Conservation (phyloP, 352 stramenopile species). For the Globisporangium irregulare region DNA sequence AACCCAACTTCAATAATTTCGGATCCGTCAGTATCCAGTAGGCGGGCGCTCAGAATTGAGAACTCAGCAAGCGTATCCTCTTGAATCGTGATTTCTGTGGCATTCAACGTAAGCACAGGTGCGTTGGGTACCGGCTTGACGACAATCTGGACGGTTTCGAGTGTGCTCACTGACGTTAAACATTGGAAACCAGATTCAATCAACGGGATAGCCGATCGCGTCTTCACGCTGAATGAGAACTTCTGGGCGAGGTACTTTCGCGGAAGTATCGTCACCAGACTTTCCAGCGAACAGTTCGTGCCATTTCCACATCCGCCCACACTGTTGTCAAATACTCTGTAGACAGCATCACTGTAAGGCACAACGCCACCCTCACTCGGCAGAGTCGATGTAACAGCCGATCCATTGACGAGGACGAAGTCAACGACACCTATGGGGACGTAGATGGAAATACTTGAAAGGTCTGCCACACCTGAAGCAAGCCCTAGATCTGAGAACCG, state of each 20-base stretch:
- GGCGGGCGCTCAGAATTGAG: constrained; percentile 33
- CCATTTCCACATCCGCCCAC: constrained; percentile 13
- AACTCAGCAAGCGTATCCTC: constrained; percentile 38
- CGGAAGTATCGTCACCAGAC: constrained; percentile 28
- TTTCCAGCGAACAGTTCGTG: constrained; percentile 18
- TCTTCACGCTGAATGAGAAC: constrained; percentile 34
- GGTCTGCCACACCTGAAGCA: constrained; percentile 25
- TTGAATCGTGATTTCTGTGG: constrained; percentile 20
- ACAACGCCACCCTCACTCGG: background rate
- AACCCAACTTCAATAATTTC: constrained; percentile 44
- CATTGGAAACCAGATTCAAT: constrained; percentile 21
- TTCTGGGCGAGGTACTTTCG: constrained; percentile 36
- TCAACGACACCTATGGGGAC: constrained; percentile 19
- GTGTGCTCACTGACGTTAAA: constrained; percentile 21
- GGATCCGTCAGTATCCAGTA: constrained; percentile 44
- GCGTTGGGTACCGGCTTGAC: constrained; percentile 39
- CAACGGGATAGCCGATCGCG: constrained; percentile 22
- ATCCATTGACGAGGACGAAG: constrained; percentile 14
- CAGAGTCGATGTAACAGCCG: background rate
- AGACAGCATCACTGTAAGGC: background rate
- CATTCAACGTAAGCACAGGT: constrained; percentile 30
- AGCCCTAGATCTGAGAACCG: constrained; percentile 29
- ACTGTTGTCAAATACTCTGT: constrained; percentile 13
- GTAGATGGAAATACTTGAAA: constrained; percentile 21
- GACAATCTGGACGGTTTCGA: constrained; percentile 30